These are phyloP conservation scores for Colletotrichum incanum DNA, from an alignment of 2,329 filamentous ascomycete species.

Conservation along the genomic window DNA sequence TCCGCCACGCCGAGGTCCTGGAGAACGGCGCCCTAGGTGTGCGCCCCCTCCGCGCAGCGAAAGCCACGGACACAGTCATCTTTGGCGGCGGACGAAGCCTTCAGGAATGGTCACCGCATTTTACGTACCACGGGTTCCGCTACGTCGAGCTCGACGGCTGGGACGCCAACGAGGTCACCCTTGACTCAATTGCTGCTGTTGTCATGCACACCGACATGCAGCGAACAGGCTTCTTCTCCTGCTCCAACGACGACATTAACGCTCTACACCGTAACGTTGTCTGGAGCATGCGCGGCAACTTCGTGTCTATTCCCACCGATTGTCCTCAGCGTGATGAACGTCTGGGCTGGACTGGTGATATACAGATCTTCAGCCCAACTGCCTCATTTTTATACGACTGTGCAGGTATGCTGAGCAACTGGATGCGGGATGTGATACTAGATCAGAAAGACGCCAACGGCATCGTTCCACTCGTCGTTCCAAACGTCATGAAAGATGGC, in stretches of 20 bases:
- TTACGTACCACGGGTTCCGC: slow-evolving; percentile 70
- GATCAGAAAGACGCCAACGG: slow-evolving; percentile 53
- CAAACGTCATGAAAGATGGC: slow-evolving; percentile 48
- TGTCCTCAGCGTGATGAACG: slow-evolving; percentile 72
- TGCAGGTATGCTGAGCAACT: slow-evolving; percentile 63
- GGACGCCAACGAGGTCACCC: slow-evolving; percentile 45
- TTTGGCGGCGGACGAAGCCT: slow-evolving; percentile 43
- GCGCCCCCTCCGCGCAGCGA: slow-evolving; percentile 60
- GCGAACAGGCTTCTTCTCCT: slow-evolving; percentile 65
- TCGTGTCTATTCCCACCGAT: slow-evolving; percentile 71
- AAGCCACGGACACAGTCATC: slow-evolving; percentile 58
- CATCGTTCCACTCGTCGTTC: slow-evolving; percentile 52
- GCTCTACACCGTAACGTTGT: slow-evolving; percentile 67
- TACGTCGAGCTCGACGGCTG: slow-evolving; percentile 65
- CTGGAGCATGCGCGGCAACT: slow-evolving; percentile 73
- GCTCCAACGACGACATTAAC: slow-evolving; percentile 67
- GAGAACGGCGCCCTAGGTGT: slow-evolving; percentile 62
- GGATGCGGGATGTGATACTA: slow-evolving; percentile 62
- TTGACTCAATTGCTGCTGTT: slow-evolving; percentile 47
- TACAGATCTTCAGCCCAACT: slow-evolving; percentile 65
- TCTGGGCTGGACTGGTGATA: slow-evolving; percentile 68
- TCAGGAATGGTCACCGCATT: slow-evolving; percentile 59
- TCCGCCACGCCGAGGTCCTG: slow-evolving; percentile 71
- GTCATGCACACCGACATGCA: slow-evolving; percentile 68
- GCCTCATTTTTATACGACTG: slow-evolving; percentile 69